These are phyloP conservation scores for Emericellopsis atlantica DNA, from an alignment of 2,329 filamentous ascomycete species.

Conservation along the genomic window DNA sequence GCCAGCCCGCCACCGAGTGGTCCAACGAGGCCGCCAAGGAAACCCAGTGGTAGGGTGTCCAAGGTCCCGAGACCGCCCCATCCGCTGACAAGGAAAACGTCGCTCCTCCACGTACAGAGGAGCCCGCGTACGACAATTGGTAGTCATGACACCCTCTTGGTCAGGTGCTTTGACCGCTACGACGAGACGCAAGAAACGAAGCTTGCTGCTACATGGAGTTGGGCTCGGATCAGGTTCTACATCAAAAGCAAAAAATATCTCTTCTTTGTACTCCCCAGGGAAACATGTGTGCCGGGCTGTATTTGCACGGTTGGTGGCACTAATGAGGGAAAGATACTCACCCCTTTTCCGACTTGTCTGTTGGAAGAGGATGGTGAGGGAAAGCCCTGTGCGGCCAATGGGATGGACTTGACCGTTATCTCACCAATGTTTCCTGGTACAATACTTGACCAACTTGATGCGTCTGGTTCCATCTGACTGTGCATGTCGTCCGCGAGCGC, in stretches of 20 bases:
- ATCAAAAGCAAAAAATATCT: too few species aligned
- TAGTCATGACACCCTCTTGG: too few species aligned
- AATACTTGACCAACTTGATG: too few species aligned
- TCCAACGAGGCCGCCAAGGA: conserved; percentile 48
- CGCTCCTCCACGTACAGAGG: background rate
- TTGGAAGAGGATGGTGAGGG: conserved; percentile 46
- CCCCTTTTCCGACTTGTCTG: conserved; percentile 13
- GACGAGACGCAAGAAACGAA: too few species aligned
- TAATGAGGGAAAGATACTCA: conserved; percentile 99
- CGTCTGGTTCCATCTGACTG: too few species aligned
- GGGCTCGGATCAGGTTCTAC: too few species aligned
- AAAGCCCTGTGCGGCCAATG: conserved; percentile 94
- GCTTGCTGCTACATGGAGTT: too few species aligned
- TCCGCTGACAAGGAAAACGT: background rate
- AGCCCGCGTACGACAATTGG: background rate
- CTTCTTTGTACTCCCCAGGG: background rate
- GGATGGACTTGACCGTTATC: conserved; percentile 85
- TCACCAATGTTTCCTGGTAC: conserved; percentile 28
- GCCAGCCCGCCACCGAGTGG: conserved; percentile 59
- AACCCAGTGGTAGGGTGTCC: conserved; percentile 33
- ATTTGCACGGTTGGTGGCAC: conserved; percentile 35
- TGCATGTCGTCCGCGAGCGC: too few species aligned
- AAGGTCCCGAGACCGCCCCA: background rate
- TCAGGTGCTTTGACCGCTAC: too few species aligned
- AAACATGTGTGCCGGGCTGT: background rate